Evolutionary conservation across 2,329 filamentous ascomycete species (phyloP), one percentile per base, ranked within the genome.

Genomic region (Sodiomyces alkalinus): DNA sequence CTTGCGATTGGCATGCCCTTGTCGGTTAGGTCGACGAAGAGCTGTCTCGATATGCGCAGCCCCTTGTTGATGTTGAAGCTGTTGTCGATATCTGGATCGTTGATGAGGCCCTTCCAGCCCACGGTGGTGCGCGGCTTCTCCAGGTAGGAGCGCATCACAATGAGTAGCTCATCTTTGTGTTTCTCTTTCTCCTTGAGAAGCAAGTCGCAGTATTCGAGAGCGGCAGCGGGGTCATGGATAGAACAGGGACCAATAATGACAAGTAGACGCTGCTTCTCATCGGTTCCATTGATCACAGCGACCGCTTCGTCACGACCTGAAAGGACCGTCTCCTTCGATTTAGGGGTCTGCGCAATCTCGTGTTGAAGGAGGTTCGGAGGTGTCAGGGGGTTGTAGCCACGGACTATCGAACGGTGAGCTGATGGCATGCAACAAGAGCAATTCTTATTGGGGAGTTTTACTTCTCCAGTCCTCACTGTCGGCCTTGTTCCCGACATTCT

Each of bases 61-160:
- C 90, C 90, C 66, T 96, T 96, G 68, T 96, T 96, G 62, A 98
- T 96, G 60, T 94, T 76, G 78, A 93, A 96, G 55, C 80, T 90
- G 53, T 93, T 87, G 56, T 96, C 86, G 49, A 98, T 92, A 48
- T 96, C 87, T 2, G 90, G 90, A 56, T 98, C 90, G 53, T 98
- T 96, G 62, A 98, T 92, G 44, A 98, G 63, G 27, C 90, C 90
- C 64, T 98, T 98, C 90, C 90, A 98, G 42, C 90, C 90, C 17
- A 98, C 83, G 0, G 90, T 98, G 17, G 90, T 98, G 39, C 90
- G 76, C 14, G 90, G 90, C 68, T 98, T 98, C 68, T 98, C 90
- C 35, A 98, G 74, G 69, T 98, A 98, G 39, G 83, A 81, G 43
- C 90, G 80, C 90, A 98, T 98, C 36, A 98, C 79, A 42, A 98